Percentiles rank a stretch among this genome's conserved stretches.
phyloP scores from a whole-genome alignment of 257 asterid genomes.

The Paulownia fortunei region DNA sequence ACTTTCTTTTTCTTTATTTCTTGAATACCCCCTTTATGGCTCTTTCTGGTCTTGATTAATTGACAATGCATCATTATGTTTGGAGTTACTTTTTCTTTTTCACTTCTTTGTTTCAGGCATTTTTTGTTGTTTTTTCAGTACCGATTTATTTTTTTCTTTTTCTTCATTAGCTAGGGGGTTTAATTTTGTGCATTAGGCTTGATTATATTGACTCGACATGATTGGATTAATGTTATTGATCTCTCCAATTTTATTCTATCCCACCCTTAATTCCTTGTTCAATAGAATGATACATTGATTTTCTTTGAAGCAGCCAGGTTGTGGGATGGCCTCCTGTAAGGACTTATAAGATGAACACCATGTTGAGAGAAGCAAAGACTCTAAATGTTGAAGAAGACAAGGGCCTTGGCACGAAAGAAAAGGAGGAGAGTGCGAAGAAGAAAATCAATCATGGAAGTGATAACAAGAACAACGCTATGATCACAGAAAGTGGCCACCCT shows the following conservation, averaged over 20 bases:
- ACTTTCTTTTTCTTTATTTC: conserved; percentile 26
- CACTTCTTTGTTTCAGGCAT: neutral
- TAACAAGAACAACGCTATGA: conserved; percentile 38
- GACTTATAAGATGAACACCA: conserved; percentile 71
- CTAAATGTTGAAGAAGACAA: conserved; percentile 55
- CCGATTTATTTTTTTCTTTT: too few species aligned
- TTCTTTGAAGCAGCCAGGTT: conserved; percentile 67
- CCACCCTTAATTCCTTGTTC: too few species aligned
- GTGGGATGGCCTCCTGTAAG: conserved; percentile 98
- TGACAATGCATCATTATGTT: conserved; percentile 40
- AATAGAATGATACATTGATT: too few species aligned
- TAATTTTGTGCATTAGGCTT: neutral
- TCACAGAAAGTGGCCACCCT: conserved; percentile 50
- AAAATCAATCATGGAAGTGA: conserved; percentile 63
- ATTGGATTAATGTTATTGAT: neutral
- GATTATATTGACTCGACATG: neutral
- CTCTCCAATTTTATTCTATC: too few species aligned
- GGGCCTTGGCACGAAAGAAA: conserved; percentile 61
- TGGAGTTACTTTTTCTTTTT: conserved; percentile 27
- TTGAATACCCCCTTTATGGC: conserved; percentile 19
- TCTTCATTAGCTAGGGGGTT: neutral
- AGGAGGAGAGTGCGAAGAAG: conserved; percentile 61
- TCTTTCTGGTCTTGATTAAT: conserved; percentile 31
- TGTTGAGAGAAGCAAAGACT: conserved; percentile 66
- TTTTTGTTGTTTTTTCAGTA: neutral